phyloP scores from a whole-genome alignment of 768 basidiomycete species.

The Multifurca ochricompacta region DNA sequence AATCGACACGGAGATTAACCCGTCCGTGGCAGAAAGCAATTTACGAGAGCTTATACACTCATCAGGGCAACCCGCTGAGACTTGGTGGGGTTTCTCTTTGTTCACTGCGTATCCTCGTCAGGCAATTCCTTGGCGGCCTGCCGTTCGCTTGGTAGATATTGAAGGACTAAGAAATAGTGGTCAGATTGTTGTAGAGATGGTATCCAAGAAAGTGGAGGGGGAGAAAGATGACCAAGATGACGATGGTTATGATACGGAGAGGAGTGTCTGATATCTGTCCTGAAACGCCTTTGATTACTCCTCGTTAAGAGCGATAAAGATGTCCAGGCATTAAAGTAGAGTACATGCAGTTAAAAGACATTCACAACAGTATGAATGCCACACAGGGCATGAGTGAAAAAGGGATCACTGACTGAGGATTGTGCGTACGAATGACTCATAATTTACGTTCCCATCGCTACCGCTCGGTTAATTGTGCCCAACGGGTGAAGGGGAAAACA shows the following conservation, averaged over 20 bases:
- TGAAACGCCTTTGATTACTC: neutral
- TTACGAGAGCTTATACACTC: conserved; percentile 31
- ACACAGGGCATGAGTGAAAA: neutral
- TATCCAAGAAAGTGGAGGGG: neutral
- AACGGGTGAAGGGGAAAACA: conserved; percentile 21
- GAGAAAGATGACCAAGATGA: conserved; percentile 1
- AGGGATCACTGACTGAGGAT: conserved; percentile 75
- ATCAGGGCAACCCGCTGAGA: conserved; percentile 25
- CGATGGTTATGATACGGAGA: conserved; percentile 21
- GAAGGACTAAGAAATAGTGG: conserved; percentile 24
- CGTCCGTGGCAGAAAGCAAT: conserved; percentile 27
- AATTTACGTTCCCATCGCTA: conserved; percentile 96
- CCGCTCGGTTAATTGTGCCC: neutral
- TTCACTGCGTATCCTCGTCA: conserved; percentile 61
- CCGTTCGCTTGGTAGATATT: conserved; percentile 7
- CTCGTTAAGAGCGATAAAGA: neutral
- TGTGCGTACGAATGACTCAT: conserved; percentile 93
- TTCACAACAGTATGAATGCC: neutral
- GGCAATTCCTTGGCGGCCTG: conserved; percentile 45
- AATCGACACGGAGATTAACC: conserved; percentile 36
- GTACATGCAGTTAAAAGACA: conserved; percentile 3
- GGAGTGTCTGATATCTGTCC: neutral
- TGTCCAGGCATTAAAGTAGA: neutral
- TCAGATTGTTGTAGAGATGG: conserved; percentile 27
- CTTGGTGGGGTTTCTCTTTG: conserved; percentile 73